Percentiles rank a stretch among this genome's conserved stretches.
phyloP scores from a whole-genome alignment of 495 filamentous ascomycete genomes.

The Poronia punctata region DNA sequence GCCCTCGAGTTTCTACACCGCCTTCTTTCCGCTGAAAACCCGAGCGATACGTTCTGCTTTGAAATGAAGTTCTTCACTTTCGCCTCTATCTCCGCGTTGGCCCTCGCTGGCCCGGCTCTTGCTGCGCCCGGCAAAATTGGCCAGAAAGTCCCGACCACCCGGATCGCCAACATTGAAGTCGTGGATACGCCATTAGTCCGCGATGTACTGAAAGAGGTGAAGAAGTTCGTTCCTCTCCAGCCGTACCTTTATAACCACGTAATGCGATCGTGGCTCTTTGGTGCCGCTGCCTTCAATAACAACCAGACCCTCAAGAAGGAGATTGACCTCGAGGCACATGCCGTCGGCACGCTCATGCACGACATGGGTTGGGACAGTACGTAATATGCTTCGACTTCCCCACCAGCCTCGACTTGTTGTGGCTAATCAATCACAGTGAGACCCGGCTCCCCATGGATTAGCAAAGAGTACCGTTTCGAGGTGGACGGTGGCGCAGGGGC shows the following conservation, averaged over 20 bases:
- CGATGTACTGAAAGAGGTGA: constrained; percentile 4
- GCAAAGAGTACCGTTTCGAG: constrained; percentile 45
- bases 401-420: too few species aligned
- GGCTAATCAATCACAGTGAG: constrained; percentile 5
- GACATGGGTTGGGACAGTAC: constrained; percentile 43
- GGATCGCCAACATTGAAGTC: constrained; percentile 11
- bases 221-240: constrained; percentile 12
- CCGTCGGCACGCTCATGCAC: constrained; percentile 41
- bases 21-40: too few species aligned
- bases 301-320: constrained; percentile 19
- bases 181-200: constrained; percentile 7
- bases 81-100: constrained; percentile 5
- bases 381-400: neutral
- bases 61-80: constrained; percentile 9
- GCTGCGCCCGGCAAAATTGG: constrained; percentile 2
- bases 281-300: constrained; percentile 20
- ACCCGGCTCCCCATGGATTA: constrained; percentile 19
- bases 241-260: constrained; percentile 22
- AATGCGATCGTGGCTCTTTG: constrained; percentile 25
- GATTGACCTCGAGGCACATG: constrained; percentile 38
- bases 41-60: too few species aligned
- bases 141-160: constrained; percentile 8
- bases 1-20: too few species aligned
- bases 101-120: constrained; percentile 5
- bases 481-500: constrained; percentile 48